Base-by-base conservation (phyloP, 768 basidiomycete species). In the Kwoniella pini region DNA sequence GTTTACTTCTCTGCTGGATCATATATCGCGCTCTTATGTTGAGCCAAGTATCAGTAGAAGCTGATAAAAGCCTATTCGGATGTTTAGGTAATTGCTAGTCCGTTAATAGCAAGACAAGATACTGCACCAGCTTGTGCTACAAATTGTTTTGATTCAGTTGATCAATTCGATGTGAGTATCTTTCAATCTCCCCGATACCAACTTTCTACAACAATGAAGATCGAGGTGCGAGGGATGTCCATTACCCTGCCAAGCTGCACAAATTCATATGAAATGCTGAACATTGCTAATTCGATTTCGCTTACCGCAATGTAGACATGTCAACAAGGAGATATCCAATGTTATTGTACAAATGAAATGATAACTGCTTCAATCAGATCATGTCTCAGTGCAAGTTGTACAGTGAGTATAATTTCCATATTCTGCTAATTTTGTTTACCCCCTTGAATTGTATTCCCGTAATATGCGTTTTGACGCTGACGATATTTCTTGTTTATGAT, bases 341-440 rank as follows among this genome's bases (percentile, higher is more conserved):
- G 62, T 59, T 64, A 58, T 44, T 64, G 62, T 38, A 58, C 42
- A 31, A 42, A 52, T 19, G 39, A 50, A 4, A 33, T 52, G 24
- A 49, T 64, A 31, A 58, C 56, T 27, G 56, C 51, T 15, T 64
- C 50, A 10, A 57, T 64, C 11, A 31, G 51, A 64, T 64, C 62
- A 2, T 64, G 62, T 59, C 44, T 64, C n/a, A 51, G 49, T 24
- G 50, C 62, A 9, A 53, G 50, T 17, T 64, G 62, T 36, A 54
- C 48, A 17, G 62, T 64, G 21, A 53, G 62, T 58, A 7, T 15
- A 36, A 7, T 36, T 7, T 7, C 33, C 33, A 36, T 15, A 36
- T 15, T 36, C 33, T 36, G 33, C 33, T 42, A 10, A n/a, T n/a
- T n/a, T n/a, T n/a, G n/a, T n/a, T n/a, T n/a, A n/a, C n/a, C n/a